These are phyloP conservation scores for Paramecium caudatum DNA, from an alignment of 73 alveolate species.

Conservation along the genomic window DNA sequence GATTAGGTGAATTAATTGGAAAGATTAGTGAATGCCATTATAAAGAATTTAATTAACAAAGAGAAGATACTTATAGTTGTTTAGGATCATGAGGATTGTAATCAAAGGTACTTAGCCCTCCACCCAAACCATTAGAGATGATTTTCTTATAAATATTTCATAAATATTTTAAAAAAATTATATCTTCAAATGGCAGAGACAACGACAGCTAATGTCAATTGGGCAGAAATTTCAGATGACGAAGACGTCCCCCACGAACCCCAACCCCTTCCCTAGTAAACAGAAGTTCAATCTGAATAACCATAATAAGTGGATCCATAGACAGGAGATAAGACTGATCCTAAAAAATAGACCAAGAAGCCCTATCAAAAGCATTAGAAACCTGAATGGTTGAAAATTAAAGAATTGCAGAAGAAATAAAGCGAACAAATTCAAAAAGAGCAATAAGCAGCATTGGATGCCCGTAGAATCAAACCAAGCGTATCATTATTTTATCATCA, in stretches of 20 bases:
- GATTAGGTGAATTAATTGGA: conserved; percentile 21
- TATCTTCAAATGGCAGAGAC: conserved; percentile 37
- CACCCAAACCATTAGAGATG: conserved; percentile 42
- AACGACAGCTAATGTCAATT: conserved; percentile 1
- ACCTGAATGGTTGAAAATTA: conserved; percentile 16
- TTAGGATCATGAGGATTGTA: neutral
- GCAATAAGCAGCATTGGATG: conserved; percentile 21
- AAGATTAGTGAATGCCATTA: conserved; percentile 22
- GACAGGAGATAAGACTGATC: conserved; percentile 9
- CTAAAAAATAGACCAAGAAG: conserved; percentile 3
- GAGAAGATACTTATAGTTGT: conserved; percentile 1
- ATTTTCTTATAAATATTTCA: no score
- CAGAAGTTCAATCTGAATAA: conserved; percentile 16
- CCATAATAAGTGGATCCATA: no score
- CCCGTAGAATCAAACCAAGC: conserved; percentile 39
- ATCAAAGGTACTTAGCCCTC: neutral
- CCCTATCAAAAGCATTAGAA: conserved; percentile 43
- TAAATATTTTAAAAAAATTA: neutral
- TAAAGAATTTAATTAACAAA: neutral
- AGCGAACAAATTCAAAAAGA: conserved; percentile 29
- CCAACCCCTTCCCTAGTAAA: no score
- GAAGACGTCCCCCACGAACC: no score
- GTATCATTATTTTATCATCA: neutral
- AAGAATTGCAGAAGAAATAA: conserved; percentile 9
- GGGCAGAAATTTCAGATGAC: conserved; percentile 50